Percentiles rank a stretch among this genome's conserved stretches.
Evolutionary conservation across 768 basidiomycete genomes (phyloP).

Genomic region (Kwoniella sp.): DNA sequence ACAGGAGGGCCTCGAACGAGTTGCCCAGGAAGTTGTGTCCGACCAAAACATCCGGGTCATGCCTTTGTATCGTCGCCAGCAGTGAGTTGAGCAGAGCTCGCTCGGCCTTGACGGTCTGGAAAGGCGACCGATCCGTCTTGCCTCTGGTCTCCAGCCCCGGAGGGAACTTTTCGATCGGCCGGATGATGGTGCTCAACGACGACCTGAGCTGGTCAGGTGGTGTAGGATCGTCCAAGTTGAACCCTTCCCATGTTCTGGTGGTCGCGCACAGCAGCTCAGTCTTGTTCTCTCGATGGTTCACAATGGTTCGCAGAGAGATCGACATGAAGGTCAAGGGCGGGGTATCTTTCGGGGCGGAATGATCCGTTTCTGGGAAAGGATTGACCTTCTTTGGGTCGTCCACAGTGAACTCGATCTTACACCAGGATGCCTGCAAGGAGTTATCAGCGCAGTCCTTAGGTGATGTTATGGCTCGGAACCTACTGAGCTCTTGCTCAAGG

Average conservation of each 20-base stretch:
- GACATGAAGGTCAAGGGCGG: constrained; percentile 91
- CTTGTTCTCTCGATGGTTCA: constrained; percentile 90
- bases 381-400: constrained; percentile 81
- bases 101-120: constrained; percentile 74
- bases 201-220: constrained; percentile 83
- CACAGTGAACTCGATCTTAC: constrained; percentile 82
- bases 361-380: constrained; percentile 70
- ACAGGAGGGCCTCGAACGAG: constrained; percentile 81
- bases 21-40: constrained; percentile 92
- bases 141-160: constrained; percentile 71
- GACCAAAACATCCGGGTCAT: constrained; percentile 90
- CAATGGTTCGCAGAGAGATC: constrained; percentile 77
- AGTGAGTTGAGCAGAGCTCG: constrained; percentile 77
- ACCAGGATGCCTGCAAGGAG: constrained; percentile 84
- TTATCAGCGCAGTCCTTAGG: background rate
- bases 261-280: constrained; percentile 87
- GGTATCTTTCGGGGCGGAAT: constrained; percentile 65
- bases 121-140: constrained; percentile 59
- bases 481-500: constrained; percentile 74
- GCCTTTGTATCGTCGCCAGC: constrained; percentile 74
- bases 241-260: constrained; percentile 73
- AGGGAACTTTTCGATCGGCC: constrained; percentile 83
- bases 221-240: constrained; percentile 79
- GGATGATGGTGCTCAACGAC: constrained; percentile 77
- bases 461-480: constrained; percentile 34